These are phyloP conservation scores for Calophaca sinica DNA, from an alignment of 306 rosid genomes.

Conservation along the genomic window DNA sequence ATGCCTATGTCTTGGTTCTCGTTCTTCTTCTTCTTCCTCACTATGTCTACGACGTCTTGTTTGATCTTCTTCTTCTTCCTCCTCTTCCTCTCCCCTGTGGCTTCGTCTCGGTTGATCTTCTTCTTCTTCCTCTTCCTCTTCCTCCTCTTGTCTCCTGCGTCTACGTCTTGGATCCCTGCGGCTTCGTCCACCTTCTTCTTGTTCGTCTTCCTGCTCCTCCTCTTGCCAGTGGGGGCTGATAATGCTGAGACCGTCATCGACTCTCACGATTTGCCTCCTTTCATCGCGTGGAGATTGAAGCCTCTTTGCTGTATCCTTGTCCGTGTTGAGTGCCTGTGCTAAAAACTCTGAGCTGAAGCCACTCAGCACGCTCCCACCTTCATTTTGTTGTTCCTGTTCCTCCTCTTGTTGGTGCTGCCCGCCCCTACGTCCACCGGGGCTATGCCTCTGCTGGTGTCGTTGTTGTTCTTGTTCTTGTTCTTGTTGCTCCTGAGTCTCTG, in stretches of 20 bases:
- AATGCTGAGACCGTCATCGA: constrained; percentile 45
- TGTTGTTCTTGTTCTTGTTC: background rate
- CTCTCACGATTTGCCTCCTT: constrained; percentile 52
- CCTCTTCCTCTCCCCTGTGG: background rate
- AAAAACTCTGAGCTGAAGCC: constrained; percentile 52
- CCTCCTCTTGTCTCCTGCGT: too few relatives aligned
- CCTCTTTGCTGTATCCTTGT: constrained; percentile 42
- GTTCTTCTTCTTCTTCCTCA: background rate
- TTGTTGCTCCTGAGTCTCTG: background rate
- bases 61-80: background rate
- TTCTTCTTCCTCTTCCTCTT: constrained; percentile 5
- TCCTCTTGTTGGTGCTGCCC: constrained; percentile 15
- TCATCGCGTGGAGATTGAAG: constrained; percentile 48
- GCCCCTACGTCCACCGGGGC: constrained; percentile 17
- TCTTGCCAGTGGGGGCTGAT: constrained; percentile 48
- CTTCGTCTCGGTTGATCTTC: background rate
- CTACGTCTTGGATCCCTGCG: too few relatives aligned
- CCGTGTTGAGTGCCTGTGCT: constrained; percentile 50
- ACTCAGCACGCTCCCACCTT: constrained; percentile 36
- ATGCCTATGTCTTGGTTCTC: background rate
- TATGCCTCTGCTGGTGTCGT: background rate
- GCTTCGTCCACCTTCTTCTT: background rate
- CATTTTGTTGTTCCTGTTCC: background rate
- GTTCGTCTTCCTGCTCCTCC: background rate
- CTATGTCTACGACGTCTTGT: background rate